Base-by-base conservation (phyloP, 495 filamentous ascomycete genomes). In the Usnea hakonensis region DNA sequence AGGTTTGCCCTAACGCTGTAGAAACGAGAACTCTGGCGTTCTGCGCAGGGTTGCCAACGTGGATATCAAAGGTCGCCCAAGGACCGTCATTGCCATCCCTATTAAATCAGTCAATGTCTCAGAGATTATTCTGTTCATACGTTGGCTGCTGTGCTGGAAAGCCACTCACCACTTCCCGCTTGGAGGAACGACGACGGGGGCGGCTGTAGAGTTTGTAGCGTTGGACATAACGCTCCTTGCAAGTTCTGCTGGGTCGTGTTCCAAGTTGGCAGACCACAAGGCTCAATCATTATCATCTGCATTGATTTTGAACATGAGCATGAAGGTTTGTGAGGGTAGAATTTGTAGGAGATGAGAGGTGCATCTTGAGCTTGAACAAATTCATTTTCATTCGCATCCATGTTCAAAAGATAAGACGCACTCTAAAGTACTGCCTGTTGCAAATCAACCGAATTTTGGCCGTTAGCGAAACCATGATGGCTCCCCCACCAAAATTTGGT, bases 11-110 rank as follows among this genome's bases (percentile, higher is more conserved):
- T 14, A 61, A 55, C 13, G 69, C 61, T 8, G 74, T 75, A 26
- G 73, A 74, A 28, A 68, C 46, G 9, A 77, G 64, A n/a, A 75
- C 68, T 60, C 70, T 69, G 11, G 75, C 67, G 35, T 53, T 53
- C 58, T 78, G 75, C 17, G 73, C 44, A 19, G 75, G 75, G 19
- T 67, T 75, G 43, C 75, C 75, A 14, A 77, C 63, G 44, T 72
- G 72, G 33, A 76, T 17, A 11, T 57, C 63, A 61, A 77, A 78
- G 13, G 72, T 68, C 1, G 75, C 74, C 75, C 75, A 78, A 2
- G 68, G 70, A 7, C 75, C 75, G 55, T 77, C 75, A 55, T 75
- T 75, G 41, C 74, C 75, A 52, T 74, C 71, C 72, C 73, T 75
- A 57, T 16, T 14, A 33, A 38, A 2, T 19, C 9, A 21, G 17